Evolutionary conservation across 106 monocot species (phyloP).

Genomic region (Dioscorea zingiberensis): DNA sequence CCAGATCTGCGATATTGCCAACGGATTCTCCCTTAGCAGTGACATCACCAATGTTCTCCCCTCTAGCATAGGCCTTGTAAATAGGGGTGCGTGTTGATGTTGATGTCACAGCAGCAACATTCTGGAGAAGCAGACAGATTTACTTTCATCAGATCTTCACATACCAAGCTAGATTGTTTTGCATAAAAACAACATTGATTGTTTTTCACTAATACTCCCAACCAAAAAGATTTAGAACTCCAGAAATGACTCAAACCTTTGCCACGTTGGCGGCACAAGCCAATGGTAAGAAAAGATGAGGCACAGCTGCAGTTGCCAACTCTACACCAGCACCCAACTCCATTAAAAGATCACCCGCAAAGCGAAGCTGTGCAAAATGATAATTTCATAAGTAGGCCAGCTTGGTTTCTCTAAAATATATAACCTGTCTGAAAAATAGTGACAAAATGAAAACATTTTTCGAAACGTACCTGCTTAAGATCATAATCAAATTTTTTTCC

Average conservation of each 20-base stretch:
- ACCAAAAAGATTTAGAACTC: background rate
- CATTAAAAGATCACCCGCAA: conserved; percentile 89
- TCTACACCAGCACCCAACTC: conserved; percentile 97
- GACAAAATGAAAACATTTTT: background rate
- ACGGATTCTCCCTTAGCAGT: conserved; percentile 99
- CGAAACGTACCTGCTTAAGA: conserved; percentile 73
- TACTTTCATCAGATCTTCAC: too few relatives aligned
- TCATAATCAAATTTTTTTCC: conserved; percentile 99
- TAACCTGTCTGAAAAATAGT: background rate
- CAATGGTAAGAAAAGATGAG: conserved; percentile 91
- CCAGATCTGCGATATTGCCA: conserved; percentile 96
- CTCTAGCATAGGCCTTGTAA: conserved; percentile 95
- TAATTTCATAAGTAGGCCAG: background rate
- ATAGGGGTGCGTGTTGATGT: conserved; percentile 97
- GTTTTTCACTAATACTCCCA: background rate
- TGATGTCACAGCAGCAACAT: conserved; percentile 95
- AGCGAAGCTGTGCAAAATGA: conserved; percentile 62
- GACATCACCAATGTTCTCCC: conserved; percentile 99
- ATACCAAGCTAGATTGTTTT: too few relatives aligned
- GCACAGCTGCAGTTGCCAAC: conserved; percentile 80
- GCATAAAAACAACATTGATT: too few relatives aligned
- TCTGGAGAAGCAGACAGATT: conserved; percentile 31
- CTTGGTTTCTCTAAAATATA: background rate
- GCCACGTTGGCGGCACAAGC: conserved; percentile 91
- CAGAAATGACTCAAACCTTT: conserved; percentile 41